Conservation (phyloP, 192 early-diverging fungal genomes). For the Coemansia sp. region DNA sequence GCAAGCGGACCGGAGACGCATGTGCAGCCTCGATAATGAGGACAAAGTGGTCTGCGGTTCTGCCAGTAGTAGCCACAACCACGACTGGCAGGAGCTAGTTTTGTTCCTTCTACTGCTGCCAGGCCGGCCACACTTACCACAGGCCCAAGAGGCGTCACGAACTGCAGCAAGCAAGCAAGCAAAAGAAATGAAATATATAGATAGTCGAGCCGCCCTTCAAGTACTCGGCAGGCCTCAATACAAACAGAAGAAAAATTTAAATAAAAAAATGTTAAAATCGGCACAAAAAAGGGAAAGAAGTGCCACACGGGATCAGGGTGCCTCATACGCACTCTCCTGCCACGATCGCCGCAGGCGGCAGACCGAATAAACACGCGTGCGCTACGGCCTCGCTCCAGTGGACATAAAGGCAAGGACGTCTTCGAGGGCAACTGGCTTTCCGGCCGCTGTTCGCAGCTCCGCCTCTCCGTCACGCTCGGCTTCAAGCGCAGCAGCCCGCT, state of each 20-base stretch:
- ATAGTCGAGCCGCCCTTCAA: too few relatives aligned
- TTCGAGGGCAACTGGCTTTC: slow-evolving; percentile 26
- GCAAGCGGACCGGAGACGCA: too few relatives aligned
- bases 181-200: too few relatives aligned
- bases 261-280: not conserved
- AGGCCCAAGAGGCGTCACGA: not conserved
- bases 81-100: too few relatives aligned
- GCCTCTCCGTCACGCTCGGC: not conserved
- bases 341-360: not conserved
- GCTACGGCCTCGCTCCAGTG: slow-evolving; percentile 16
- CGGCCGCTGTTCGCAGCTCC: not conserved
- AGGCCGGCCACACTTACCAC: not conserved
- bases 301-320: slow-evolving; percentile 2
- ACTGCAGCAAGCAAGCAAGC: not conserved
- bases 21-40: too few relatives aligned
- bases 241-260: too few relatives aligned
- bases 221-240: too few relatives aligned
- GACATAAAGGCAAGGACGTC: slow-evolving; percentile 52
- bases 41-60: too few relatives aligned
- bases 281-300: not conserved
- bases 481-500: not conserved
- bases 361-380: too few relatives aligned
- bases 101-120: not conserved
- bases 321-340: not conserved
- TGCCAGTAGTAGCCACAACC: too few relatives aligned